phyloP scores from a whole-genome alignment of 2,329 filamentous ascomycete genomes.

The Neopestalotiopsis sp. region DNA sequence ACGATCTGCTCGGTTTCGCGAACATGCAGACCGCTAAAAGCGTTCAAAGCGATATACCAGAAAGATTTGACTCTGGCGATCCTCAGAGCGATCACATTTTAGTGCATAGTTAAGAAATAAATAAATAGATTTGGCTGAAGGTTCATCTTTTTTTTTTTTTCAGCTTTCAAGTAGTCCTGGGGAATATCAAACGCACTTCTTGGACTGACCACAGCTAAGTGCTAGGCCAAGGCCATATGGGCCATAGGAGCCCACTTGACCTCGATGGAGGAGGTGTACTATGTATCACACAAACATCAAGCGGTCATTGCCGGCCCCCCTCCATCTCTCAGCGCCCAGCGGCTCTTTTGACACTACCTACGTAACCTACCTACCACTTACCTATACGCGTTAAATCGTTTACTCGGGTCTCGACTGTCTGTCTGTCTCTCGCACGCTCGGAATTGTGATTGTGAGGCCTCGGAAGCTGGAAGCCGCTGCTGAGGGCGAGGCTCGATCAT shows the following conservation, averaged over 20 bases:
- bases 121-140: slow-evolving; percentile 1
- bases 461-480: slow-evolving; percentile 7
- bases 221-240: neutral
- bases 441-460: neutral
- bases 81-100: neutral
- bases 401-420: neutral
- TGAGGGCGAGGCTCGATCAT: neutral
- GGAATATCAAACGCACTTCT: neutral
- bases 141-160: neutral
- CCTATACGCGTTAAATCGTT: neutral
- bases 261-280: neutral
- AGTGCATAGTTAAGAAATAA: neutral
- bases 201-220: too few relatives aligned
- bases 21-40: neutral
- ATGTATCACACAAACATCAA: neutral
- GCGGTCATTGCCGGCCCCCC: neutral
- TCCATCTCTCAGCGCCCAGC: neutral
- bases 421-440: neutral
- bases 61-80: slow-evolving; percentile 2
- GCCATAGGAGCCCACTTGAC: neutral
- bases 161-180: neutral
- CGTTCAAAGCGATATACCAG: neutral
- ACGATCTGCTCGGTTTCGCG: neutral
- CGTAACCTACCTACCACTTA: neutral
- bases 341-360: neutral